phyloP scores from a whole-genome alignment of 73 alveolate genomes.

The Paramecium tetraurelia region DNA sequence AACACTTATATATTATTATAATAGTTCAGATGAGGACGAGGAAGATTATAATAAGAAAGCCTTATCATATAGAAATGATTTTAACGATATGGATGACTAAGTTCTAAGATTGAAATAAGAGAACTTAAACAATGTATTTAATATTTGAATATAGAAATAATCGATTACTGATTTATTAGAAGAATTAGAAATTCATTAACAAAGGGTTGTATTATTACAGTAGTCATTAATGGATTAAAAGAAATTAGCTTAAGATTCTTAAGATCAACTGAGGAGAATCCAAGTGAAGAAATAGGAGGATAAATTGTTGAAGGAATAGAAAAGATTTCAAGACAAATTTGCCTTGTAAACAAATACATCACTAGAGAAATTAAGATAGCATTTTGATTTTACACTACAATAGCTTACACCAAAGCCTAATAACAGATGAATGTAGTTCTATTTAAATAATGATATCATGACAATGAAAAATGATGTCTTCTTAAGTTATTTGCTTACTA shows the following conservation, averaged over 20 bases:
- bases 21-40: background rate
- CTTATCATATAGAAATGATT: background rate
- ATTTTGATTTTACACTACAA: background rate
- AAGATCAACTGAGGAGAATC: background rate
- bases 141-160: background rate
- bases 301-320: background rate
- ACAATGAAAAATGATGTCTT: constrained; percentile 17
- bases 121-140: background rate
- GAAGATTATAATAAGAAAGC: background rate
- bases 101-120: background rate
- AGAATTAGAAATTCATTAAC: background rate
- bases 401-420: background rate
- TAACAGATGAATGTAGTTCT: background rate
- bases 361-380: background rate
- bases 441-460: background rate
- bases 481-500: constrained; percentile 17
- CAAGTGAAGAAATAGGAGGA: background rate
- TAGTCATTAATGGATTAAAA: background rate
- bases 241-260: background rate
- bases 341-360: background rate
- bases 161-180: background rate
- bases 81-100: background rate
- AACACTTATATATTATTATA: background rate
- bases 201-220: background rate
- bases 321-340: background rate